Base-by-base conservation (phyloP, 805 yeast genomes). In the Cyberlindnera nakhonratchasimensis region DNA sequence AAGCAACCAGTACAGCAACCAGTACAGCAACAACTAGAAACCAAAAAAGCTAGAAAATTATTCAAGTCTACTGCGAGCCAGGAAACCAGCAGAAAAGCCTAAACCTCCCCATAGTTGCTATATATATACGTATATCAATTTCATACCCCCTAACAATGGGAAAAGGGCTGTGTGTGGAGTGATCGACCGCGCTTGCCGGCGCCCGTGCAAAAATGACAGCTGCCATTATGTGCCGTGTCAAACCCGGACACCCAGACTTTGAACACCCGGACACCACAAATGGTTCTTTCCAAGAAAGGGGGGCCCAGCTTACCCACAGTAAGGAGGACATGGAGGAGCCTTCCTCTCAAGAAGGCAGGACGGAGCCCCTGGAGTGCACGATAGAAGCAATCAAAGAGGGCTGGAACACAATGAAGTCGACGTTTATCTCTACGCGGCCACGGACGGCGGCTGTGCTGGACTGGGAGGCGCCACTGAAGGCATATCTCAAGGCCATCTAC, bases 391-490 rank as follows among this genome's bases (percentile, higher is more conserved):
- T n/a, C n/a, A n/a, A n/a, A n/a, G n/a, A n/a, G n/a, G n/a, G n/a
- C n/a, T n/a, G n/a, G 7, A 4, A 28, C 18, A 17, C 31, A 17
- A 47, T 50, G 52, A 50, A 53, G 42, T 45, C 54, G 24, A 39
- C 32, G 30, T 52, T 56, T 45, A 54, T 58, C 24, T 40, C 52
- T 18, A 47, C 59, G 2, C 44, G 51, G 28, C 50, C 62, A 17
- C 70, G 73, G 51, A 57, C 61, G 23, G 75, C 88, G 1, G 77
- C 73, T 23, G 79, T 71, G 13, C 64, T 78, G 46, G 85, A 81
- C 58, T 87, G 95, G 95, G 48, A 64, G 1, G 63, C 70, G 14
- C 82, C 89, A 0, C 63, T 87, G 48, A 72, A 71, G 48, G 57
- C 67, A 7, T 86, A 82, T 46, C 69, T 87, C 29, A 59, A 72